Evolutionary conservation across 2,329 filamentous ascomycete species (phyloP).

Genomic region (Fusarium oligoseptatum): DNA sequence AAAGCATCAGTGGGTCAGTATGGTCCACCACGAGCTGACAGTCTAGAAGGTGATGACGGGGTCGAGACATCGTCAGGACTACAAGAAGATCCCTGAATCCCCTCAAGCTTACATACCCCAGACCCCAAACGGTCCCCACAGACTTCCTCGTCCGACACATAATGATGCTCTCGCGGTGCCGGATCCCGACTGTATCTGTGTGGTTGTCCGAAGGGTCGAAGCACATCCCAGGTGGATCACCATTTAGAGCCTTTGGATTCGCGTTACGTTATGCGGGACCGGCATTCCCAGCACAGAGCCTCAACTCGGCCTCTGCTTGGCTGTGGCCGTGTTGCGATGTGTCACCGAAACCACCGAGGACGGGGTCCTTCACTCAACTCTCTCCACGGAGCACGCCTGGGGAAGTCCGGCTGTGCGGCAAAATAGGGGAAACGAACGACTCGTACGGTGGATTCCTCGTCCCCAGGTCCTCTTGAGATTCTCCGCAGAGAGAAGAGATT

Average conservation of each 20-base stretch:
- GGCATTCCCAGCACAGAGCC: constrained; percentile 26
- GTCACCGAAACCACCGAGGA: constrained; percentile 35
- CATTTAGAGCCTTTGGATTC: constrained; percentile 22
- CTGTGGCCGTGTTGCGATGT: constrained; percentile 37
- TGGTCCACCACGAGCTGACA: constrained; percentile 16
- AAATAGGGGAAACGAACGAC: constrained; percentile 17
- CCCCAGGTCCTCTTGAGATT: constrained; percentile 32
- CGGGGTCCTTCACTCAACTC: background rate
- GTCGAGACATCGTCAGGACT: background rate
- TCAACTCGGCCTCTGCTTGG: constrained; percentile 33
- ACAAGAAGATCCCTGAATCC: constrained; percentile 23
- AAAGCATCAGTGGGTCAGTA: constrained; percentile 21
- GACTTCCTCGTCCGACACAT: constrained; percentile 3
- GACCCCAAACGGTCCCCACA: constrained; percentile 29
- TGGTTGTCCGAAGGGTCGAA: constrained; percentile 25
- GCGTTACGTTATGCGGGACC: constrained; percentile 36
- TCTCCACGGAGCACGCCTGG: background rate
- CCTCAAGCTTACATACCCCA: constrained; percentile 32
- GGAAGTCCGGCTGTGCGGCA: constrained; percentile 7
- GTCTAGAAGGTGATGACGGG: background rate
- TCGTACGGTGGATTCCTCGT: constrained; percentile 6
- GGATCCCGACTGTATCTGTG: constrained; percentile 27
- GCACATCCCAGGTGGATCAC: constrained; percentile 19
- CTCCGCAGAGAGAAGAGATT: constrained; percentile 40
- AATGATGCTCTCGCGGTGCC: constrained; percentile 21